These are phyloP conservation scores for Aureobasidium sp. DNA, from an alignment of 2,329 filamentous ascomycete genomes.

Conservation along the genomic window DNA sequence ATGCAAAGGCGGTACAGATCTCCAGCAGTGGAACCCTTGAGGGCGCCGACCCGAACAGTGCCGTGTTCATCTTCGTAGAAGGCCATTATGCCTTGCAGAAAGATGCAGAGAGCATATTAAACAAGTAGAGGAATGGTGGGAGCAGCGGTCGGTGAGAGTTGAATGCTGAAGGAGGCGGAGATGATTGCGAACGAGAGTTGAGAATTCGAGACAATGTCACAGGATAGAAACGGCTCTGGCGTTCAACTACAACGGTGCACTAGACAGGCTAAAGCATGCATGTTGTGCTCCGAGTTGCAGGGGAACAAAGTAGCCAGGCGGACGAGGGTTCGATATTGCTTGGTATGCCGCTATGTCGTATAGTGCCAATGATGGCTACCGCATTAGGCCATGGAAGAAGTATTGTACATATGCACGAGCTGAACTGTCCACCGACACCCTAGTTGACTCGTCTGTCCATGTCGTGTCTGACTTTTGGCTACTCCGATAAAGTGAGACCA, in stretches of 20 bases:
- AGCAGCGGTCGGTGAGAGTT: neutral
- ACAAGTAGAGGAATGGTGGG: neutral
- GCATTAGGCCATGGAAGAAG: neutral
- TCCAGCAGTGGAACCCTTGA: neutral
- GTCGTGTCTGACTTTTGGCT: too few species aligned
- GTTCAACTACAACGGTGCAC: neutral
- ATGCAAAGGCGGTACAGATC: neutral
- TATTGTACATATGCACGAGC: neutral
- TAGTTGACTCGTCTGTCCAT: neutral
- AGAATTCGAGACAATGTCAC: slow-evolving; percentile 1
- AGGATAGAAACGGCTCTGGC: neutral
- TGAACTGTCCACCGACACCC: neutral
- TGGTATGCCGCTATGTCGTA: neutral
- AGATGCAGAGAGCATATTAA: neutral
- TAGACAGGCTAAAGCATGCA: neutral
- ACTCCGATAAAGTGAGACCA: neutral
- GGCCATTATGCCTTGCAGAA: neutral
- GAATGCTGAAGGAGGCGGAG: neutral
- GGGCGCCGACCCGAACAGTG: neutral
- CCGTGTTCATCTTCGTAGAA: neutral
- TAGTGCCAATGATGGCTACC: neutral
- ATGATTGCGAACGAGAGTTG: neutral
- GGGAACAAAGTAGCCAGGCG: neutral
- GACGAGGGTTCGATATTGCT: neutral
- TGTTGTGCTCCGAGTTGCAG: neutral